These are phyloP conservation scores for Pseudogymnoascus sp. DNA, from an alignment of 2,329 filamentous ascomycete species.

Conservation along the genomic window DNA sequence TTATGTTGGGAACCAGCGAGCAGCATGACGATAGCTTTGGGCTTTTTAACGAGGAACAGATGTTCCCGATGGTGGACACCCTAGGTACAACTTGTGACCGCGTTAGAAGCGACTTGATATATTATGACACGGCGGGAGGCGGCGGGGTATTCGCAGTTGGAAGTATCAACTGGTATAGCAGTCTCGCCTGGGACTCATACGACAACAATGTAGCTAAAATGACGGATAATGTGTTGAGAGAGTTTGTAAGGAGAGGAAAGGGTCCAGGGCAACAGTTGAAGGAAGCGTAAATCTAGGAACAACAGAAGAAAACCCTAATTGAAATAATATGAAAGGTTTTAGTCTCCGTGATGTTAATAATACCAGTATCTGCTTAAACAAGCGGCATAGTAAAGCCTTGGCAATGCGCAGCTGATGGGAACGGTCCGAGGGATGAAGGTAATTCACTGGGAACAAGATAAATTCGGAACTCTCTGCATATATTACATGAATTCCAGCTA, in stretches of 20 bases:
- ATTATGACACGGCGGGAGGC: slow-evolving; percentile 21
- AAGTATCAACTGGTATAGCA: slow-evolving; percentile 25
- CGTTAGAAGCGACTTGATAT: slow-evolving; percentile 22
- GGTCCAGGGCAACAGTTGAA: background rate
- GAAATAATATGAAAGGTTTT: background rate
- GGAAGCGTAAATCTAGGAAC: background rate
- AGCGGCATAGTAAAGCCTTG: background rate
- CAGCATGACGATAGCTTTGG: slow-evolving; percentile 21
- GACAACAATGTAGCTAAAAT: slow-evolving; percentile 23
- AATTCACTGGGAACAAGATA: background rate
- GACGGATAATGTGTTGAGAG: slow-evolving; percentile 21
- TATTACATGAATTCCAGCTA: background rate
- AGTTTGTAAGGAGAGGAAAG: slow-evolving; percentile 17
- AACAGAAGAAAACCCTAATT: background rate
- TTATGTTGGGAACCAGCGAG: slow-evolving; percentile 24
- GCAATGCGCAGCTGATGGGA: background rate
- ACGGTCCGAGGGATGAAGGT: background rate
- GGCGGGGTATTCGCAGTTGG: slow-evolving; percentile 24
- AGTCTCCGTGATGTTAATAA: background rate
- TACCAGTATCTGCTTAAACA: background rate
- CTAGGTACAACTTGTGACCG: slow-evolving; percentile 18
- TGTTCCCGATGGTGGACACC: slow-evolving; percentile 22
- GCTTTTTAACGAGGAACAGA: slow-evolving; percentile 21
- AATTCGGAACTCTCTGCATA: background rate
- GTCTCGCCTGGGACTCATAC: slow-evolving; percentile 22